These are phyloP conservation scores for Carex sylvatica DNA, from an alignment of 202 grass and related monocot genomes.

Conservation along the genomic window DNA sequence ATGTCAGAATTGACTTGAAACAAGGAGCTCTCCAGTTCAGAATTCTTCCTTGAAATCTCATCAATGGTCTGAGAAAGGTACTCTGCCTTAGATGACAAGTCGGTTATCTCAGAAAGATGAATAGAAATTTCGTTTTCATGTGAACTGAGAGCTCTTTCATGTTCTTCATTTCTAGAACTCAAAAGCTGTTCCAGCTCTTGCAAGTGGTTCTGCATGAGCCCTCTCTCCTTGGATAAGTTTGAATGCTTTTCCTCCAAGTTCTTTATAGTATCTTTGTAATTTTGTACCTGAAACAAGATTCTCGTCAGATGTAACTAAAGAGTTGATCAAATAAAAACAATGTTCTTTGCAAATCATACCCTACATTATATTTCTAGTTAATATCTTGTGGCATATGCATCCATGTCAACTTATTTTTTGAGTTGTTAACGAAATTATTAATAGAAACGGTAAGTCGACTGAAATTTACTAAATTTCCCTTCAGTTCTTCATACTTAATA, in stretches of 20 bases:
- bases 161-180: slow-evolving; percentile 60
- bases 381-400: background rate
- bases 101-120: slow-evolving; percentile 53
- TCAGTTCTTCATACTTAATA: background rate
- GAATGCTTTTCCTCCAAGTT: slow-evolving; percentile 55
- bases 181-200: slow-evolving; percentile 62
- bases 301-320: background rate
- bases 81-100: slow-evolving; percentile 57
- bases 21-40: slow-evolving; percentile 53
- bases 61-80: slow-evolving; percentile 44
- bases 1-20: slow-evolving; percentile 55
- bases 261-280: slow-evolving; percentile 18
- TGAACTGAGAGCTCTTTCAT: slow-evolving; percentile 59
- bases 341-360: background rate
- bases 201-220: slow-evolving; percentile 53
- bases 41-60: slow-evolving; percentile 68
- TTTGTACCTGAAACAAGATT: slow-evolving; percentile 22
- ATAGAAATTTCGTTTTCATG: slow-evolving; percentile 47
- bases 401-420: background rate
- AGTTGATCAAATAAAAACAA: background rate
- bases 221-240: slow-evolving; percentile 51
- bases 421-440: slow-evolving; percentile 1
- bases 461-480: background rate
- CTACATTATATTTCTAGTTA: background rate
- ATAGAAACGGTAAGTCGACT: background rate